Base-by-base conservation (phyloP, 129 eudicot genomes). In the Arctium lappa region DNA sequence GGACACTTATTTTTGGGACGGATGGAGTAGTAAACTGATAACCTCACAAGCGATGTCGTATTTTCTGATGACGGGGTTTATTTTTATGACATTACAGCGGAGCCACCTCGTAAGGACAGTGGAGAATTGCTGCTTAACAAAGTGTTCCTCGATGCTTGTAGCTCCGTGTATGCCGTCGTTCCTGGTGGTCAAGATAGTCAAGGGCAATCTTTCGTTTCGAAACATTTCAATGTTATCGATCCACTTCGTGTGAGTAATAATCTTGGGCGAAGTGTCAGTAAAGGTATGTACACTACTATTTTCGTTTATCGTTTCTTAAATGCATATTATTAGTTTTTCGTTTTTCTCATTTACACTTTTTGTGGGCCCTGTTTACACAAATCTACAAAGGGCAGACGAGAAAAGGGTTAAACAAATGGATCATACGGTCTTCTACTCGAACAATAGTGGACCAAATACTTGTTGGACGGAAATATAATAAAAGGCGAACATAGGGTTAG, bases 251-350 rank as follows among this genome's bases (percentile, higher is more conserved):
- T 89, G 46, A 93, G 87, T 89, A 96, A 96, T 87, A 96, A 96
- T 82, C 98, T 96, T 71, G 99, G 99, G 63, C 89, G 99, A 68
- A 96, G 99, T 90, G 98, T 96, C 42, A 93, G 93, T 88, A 96
- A 93, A 96, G 98, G 99, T 96, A 91, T 48, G 29, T 63, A 66
- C 33, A 0, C 4, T 33, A 18, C 18, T 39, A 12, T 9, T 65
- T 46, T 71, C 1, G 42, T 12, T 73, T 34, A 15, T 16, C 4
- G 3, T 12, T 50, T 56, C 27, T 56, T 56, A 8, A 56, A 56
- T 56, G 66, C 29, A 56, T 13, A 56, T 16, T 56, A 56, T 56
- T 56, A 15, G 29, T 27, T 56, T 46, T 46, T 46, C 27, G 2
- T 1, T 1, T 16, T 56, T 15, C 3, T 16, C 4, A 6, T 62